These are phyloP conservation scores for Gossypium australe DNA, from an alignment of 345 rosid genomes.

Conservation along the genomic window DNA sequence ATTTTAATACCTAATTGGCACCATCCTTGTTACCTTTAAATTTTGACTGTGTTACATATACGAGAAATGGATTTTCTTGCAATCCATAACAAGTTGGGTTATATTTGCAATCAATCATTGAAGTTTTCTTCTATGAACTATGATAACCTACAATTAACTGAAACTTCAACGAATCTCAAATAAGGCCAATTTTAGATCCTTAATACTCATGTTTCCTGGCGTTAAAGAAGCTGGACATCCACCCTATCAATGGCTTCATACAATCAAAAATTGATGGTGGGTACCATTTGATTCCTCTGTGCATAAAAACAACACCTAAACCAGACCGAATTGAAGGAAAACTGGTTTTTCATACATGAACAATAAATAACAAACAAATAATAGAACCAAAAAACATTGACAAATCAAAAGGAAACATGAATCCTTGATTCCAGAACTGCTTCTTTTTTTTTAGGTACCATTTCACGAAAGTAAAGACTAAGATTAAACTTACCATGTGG, in stretches of 20 bases:
- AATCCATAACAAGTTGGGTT: background rate
- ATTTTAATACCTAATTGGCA: background rate
- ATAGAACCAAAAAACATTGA: background rate
- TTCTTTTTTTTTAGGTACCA: background rate
- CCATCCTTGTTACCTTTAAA: background rate
- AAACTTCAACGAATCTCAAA: background rate
- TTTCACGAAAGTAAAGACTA: background rate
- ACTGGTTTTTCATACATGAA: background rate
- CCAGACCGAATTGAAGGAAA: background rate
- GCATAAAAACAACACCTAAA: background rate
- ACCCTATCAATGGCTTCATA: background rate
- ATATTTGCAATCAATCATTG: background rate
- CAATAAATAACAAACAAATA: background rate
- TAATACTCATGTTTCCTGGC: background rate
- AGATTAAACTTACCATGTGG: slow-evolving; percentile 47
- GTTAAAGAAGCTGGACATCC: background rate
- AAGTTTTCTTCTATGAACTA: background rate
- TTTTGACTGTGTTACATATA: background rate
- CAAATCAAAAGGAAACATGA: background rate
- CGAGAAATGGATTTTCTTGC: background rate
- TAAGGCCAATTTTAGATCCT: background rate
- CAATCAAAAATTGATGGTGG: background rate
- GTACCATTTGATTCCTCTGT: background rate
- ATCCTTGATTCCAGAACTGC: background rate
- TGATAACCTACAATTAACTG: background rate